phyloP scores from a whole-genome alignment of 768 basidiomycete genomes.

The Podaxis sp. region DNA sequence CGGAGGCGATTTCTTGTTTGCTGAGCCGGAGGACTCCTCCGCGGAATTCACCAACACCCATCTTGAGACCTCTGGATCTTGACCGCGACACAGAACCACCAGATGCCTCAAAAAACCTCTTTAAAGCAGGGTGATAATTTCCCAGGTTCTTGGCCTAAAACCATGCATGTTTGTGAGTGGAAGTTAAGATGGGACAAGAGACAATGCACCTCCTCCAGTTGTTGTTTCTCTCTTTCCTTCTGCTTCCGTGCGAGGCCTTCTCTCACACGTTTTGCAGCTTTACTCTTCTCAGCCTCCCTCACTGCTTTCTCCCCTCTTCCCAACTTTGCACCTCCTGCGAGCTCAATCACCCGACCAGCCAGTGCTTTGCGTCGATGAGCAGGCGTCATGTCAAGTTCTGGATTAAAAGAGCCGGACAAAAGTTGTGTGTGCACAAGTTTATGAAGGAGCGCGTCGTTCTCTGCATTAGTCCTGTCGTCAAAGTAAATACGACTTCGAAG shows the following conservation, averaged over 20 bases:
- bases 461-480: conserved; percentile 60
- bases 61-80: conserved; percentile 64
- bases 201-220: conserved; percentile 66
- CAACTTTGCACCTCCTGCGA: conserved; percentile 64
- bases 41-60: conserved; percentile 79
- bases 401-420: conserved; percentile 69
- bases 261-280: conserved; percentile 69
- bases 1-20: conserved; percentile 54
- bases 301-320: conserved; percentile 73
- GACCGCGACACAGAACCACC: conserved; percentile 36
- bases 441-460: conserved; percentile 79
- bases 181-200: conserved; percentile 24
- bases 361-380: conserved; percentile 74
- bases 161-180: neutral
- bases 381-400: conserved; percentile 59
- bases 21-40: conserved; percentile 69
- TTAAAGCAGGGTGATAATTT: conserved; percentile 81
- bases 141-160: conserved; percentile 78
- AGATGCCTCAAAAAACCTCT: conserved; percentile 52
- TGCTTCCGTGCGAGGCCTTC: conserved; percentile 68
- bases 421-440: conserved; percentile 78
- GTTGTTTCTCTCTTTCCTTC: conserved; percentile 49
- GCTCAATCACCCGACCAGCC: conserved; percentile 74
- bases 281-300: conserved; percentile 62
- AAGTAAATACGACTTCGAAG: conserved; percentile 5